Percentiles rank a stretch among this genome's conserved stretches.
These are phyloP conservation scores for Calonectria fujianensis DNA, from an alignment of 2,329 filamentous ascomycete species.

Conservation along the genomic window DNA sequence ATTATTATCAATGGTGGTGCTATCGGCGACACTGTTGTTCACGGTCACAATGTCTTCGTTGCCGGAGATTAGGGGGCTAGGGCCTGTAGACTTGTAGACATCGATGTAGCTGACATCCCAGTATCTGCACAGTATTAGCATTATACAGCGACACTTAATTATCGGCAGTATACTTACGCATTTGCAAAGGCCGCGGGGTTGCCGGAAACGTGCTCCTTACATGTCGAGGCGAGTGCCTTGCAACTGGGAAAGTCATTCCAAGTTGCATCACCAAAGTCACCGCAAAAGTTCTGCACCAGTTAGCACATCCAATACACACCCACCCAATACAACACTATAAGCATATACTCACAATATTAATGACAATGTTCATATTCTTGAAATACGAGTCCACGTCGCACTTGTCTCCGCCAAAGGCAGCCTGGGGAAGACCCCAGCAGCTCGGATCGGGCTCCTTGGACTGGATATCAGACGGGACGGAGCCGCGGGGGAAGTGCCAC, in stretches of 20 bases:
- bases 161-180: slow-evolving; percentile 54
- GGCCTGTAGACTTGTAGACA: slow-evolving; percentile 58
- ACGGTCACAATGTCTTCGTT: neutral
- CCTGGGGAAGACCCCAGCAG: slow-evolving; percentile 81
- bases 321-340: too few relatives aligned
- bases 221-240: slow-evolving; percentile 64
- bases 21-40: neutral
- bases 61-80: neutral
- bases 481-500: slow-evolving; percentile 83
- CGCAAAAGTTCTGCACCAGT: slow-evolving; percentile 79
- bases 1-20: too few relatives aligned
- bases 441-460: slow-evolving; percentile 76
- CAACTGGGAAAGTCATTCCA: slow-evolving; percentile 66
- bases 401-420: slow-evolving; percentile 77
- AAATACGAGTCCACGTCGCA: slow-evolving; percentile 83
- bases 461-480: slow-evolving; percentile 79
- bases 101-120: slow-evolving; percentile 75
- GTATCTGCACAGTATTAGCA: slow-evolving; percentile 54
- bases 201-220: slow-evolving; percentile 67
- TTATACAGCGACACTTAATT: neutral
- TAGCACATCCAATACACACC: neutral
- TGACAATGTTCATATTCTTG: slow-evolving; percentile 80
- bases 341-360: slow-evolving; percentile 74
- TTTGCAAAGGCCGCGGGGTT: slow-evolving; percentile 66
- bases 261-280: slow-evolving; percentile 78